A percentile compares a stretch with the other conserved stretches of the same genome.
These are phyloP conservation scores for Magnaporthales sp. DNA, from an alignment of 2,329 filamentous ascomycete species.

Conservation along the genomic window DNA sequence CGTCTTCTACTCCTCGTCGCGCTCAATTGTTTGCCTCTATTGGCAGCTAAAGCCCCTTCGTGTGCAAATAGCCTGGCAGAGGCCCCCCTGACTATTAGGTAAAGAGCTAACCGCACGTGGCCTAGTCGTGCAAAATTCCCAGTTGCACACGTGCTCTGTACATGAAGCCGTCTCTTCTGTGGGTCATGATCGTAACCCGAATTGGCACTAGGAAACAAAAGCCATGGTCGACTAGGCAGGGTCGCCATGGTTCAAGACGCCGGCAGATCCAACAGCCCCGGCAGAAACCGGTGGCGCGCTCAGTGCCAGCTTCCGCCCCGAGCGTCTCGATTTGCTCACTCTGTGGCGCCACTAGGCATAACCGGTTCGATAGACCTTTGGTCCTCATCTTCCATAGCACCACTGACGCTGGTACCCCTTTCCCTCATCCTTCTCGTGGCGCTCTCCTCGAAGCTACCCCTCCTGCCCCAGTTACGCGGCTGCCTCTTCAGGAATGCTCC, in stretches of 20 bases:
- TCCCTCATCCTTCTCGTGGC: constrained; percentile 9
- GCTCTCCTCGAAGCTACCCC: constrained; percentile 61
- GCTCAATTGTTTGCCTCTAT: not conserved
- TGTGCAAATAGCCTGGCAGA: not conserved
- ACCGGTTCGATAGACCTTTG: not conserved
- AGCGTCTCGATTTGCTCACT: not conserved
- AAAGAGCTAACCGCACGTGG: not conserved
- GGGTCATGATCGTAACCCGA: not conserved
- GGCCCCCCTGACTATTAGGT: not conserved
- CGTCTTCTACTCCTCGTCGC: not conserved
- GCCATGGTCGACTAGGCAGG: not conserved
- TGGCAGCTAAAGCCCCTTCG: not conserved
- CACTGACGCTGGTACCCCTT: not conserved
- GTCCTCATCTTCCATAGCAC: not conserved
- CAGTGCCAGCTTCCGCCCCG: not conserved
- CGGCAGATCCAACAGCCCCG: not conserved
- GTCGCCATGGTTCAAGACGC: not conserved
- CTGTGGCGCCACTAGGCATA: not conserved
- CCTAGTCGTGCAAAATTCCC: not conserved
- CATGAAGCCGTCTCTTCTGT: not conserved
- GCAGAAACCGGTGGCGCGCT: not conserved
- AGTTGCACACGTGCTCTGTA: not conserved
- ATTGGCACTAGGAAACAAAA: not conserved
- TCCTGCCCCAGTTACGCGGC: constrained; percentile 81
- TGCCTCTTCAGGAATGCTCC: constrained; percentile 90